Base-by-base conservation (phyloP, 2,329 filamentous ascomycete genomes). In the Daldinia eschscholtzii region DNA sequence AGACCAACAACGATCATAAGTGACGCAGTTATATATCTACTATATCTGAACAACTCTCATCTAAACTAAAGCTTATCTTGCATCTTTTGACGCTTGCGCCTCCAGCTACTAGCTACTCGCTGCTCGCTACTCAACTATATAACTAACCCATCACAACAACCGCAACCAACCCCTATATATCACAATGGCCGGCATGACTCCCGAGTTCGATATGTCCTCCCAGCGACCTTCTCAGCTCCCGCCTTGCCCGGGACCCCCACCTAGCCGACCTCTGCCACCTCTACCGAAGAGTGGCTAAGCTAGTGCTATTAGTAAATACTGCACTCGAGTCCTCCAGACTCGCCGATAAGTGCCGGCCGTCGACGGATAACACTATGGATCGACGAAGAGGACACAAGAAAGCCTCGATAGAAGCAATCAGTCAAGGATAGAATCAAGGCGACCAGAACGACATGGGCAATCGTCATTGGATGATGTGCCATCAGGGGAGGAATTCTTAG, bases 201-300 rank as follows among this genome's bases (percentile, higher is more conserved):
- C 70, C 70, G 73, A 76, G 65, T 71, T 77, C 80, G 82, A 79
- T 68, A 87, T 88, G 85, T 85, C 86, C 80, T 82, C 86, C 72
- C 87, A 89, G 80, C 86, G 88, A 78, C 88, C 88, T 70, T 89
- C 88, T 74, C 87, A 90, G 77, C 87, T 91, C 72, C 88, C 88
- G 82, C 88, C 88, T 74, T 90, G 88, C 86, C 88, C 88, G 61
- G 88, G 88, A 74, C 88, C 88, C 68, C 88, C 88, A 76, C 88
- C 88, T 71, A 88, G 85, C 80, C 84, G 88, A 62, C 88, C 88
- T 80, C 86, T 90, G 61, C 88, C 88, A 79, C 86, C 88, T 80
- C 86, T 90, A 70, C 88, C 88, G 78, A 90, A 89, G 82, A 83
- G 85, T 76, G 83, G 82, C 74, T 88, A 88, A 77, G 67, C 50